Evolutionary conservation across 495 filamentous ascomycete genomes (phyloP).

Genomic region (Penicillium alfredii): DNA sequence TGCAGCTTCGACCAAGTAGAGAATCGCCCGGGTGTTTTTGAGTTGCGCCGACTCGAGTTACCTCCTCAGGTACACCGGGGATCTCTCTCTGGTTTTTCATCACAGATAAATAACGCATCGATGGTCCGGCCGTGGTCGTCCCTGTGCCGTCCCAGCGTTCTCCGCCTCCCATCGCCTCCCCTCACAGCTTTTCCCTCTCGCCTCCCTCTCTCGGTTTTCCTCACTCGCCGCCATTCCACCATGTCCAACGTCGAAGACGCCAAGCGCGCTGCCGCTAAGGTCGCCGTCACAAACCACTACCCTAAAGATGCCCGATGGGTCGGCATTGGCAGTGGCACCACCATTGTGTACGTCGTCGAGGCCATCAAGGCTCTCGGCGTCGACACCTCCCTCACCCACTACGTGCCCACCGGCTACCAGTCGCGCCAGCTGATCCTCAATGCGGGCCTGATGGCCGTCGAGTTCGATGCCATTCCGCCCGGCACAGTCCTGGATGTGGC

Average conservation of each 20-base stretch:
- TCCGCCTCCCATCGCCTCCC: no score
- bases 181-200: slow-evolving; percentile 9
- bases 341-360: slow-evolving; percentile 92
- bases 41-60: background rate
- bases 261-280: slow-evolving; percentile 76
- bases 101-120: no score
- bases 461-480: slow-evolving; percentile 64
- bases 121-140: no score
- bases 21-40: no score
- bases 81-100: no score
- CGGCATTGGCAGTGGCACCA: slow-evolving; percentile 91
- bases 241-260: slow-evolving; percentile 62
- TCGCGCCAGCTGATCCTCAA: slow-evolving; percentile 73
- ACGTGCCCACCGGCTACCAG: slow-evolving; percentile 89
- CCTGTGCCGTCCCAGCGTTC: no score
- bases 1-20: no score
- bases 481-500: slow-evolving; percentile 66
- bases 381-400: slow-evolving; percentile 58
- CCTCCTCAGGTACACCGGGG: no score
- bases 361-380: slow-evolving; percentile 71
- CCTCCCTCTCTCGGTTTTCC: slow-evolving; percentile 1
- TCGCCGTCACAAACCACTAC: slow-evolving; percentile 84
- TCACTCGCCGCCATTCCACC: slow-evolving; percentile 24
- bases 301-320: slow-evolving; percentile 62
- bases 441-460: slow-evolving; percentile 68